Base-by-base conservation (phyloP, 2,329 filamentous ascomycete genomes). In the Cladosporium sp. region DNA sequence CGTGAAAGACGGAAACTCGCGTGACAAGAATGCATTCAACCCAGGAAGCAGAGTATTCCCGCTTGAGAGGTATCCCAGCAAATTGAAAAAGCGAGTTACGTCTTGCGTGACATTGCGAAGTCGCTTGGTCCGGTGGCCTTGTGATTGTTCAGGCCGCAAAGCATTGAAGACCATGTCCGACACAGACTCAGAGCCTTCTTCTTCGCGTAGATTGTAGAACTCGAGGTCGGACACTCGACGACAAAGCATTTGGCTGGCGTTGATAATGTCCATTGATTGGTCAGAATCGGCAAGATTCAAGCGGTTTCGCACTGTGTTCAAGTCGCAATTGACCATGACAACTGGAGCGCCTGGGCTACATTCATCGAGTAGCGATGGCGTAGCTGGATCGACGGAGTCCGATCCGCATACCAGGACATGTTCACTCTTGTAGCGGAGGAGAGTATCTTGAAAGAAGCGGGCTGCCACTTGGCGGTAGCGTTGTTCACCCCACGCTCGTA, bases 361-460 rank as follows among this genome's bases (percentile, higher is more conserved):
- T 17, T 34, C 30, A 15, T 18, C 18, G 17, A 45, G n/a, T 7
- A 45, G 43, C 1, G 30, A 20, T 7, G 22, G 43, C 11, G n/a
- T 13, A 7, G 8, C 11, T n/a, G 30, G 32, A 15, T 45, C 30
- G 8, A 20, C 15, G 2, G 30, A 29, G 15, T 45, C 17, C 12
- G 43, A 34, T 4, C 17, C 43, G n/a, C 30, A 45, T 20, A 45
- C 29, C 18, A 45, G 11, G n/a, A 34, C 32, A 45, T 45, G 43
- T 7, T 19, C 6, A 2, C 11, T 3, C 9, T 24, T 4, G 38
- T 34, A 12, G n/a, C 5, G 11, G 12, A 34, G 12, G n/a, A 34
- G 32, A 15, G 13, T 5, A 12, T 34, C 32, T 4, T 12, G 32
- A 12, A 34, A 34, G n/a, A 34, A 34, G 36, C 38, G 38, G 24